Base-by-base conservation (phyloP, 2,329 filamentous ascomycete species). In the Diplodia seriata region DNA sequence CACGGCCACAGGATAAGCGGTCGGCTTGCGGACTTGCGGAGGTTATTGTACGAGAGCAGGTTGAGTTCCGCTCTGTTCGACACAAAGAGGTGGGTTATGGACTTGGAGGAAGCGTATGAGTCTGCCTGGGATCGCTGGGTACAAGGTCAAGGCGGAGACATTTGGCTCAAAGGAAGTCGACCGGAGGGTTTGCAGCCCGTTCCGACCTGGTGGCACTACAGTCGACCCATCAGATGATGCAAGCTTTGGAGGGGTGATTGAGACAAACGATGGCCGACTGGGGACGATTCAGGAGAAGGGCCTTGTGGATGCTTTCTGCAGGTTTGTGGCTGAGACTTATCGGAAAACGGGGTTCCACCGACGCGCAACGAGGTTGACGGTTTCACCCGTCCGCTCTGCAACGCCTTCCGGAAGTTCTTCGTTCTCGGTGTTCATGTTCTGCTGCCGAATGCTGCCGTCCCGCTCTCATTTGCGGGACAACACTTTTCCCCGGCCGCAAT, bases 101-200 rank as follows among this genome's bases (percentile, higher is more conserved):
- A 98, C 79, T 81, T 99, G 23, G 95, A 99, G 81, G 85, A 87
- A 70, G 94, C 93, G 14, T 99, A 97, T 77, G 89, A 91, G 71
- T 87, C 91, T 76, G 93, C 94, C 20, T 99, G 95, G 95, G 85
- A 85, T 73, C 87, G 88, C 76, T 99, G 95, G 94, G 93, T 94
- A 49, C 84, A 83, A 50, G 94, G 93, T 14, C 87, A 93, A 79
- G 90, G 91, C n/a, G 94, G 94, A 9, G 95, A 99, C 82, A 97
- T 99, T 72, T 95, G 93, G 85, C 85, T 99, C 76, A 73, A 77
- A 36, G 66, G 66, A 26, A 68, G 66, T 38, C 49, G 66, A n/a
- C 65, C 65, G 12, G 14, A 36, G 18, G 54, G 54, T 29, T 33
- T 49, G 29, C 53, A 49, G 20, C 31, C 53, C 36, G 64, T 57